A percentile compares a stretch with the other conserved stretches of the same genome.
These are phyloP conservation scores for Aquilaria yunnanensis DNA, from an alignment of 345 rosid species.

Conservation along the genomic window DNA sequence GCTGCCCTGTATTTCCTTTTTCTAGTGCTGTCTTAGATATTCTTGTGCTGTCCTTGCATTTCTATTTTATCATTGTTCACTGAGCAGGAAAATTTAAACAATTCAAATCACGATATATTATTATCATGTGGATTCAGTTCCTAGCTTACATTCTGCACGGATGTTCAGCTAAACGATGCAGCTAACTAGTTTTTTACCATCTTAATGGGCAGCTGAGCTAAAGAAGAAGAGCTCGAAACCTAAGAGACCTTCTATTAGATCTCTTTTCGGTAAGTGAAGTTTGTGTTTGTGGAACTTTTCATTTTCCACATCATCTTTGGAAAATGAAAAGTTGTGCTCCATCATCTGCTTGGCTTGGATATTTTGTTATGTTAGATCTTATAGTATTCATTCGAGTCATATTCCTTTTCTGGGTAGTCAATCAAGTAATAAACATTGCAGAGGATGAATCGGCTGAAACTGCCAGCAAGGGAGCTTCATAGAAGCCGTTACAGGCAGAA, in stretches of 20 bases:
- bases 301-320: too few relatives aligned
- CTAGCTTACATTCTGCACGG: not conserved
- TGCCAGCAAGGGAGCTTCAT: conserved; percentile 78
- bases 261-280: conserved; percentile 74
- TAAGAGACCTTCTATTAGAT: conserved; percentile 87
- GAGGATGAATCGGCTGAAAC: conserved; percentile 66
- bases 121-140: too few relatives aligned
- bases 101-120: too few relatives aligned
- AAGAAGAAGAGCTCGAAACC: conserved; percentile 84
- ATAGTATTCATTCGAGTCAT: not conserved
- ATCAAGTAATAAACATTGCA: conserved; percentile 20
- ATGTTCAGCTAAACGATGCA: not conserved
- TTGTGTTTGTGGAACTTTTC: too few relatives aligned
- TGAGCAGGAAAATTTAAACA: too few relatives aligned
- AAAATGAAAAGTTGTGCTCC: too few relatives aligned
- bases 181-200: conserved; percentile 3
- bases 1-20: too few relatives aligned
- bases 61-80: too few relatives aligned
- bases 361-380: too few relatives aligned
- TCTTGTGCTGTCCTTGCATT: too few relatives aligned
- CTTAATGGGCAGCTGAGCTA: conserved; percentile 52
- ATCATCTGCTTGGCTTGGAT: too few relatives aligned
- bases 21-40: too few relatives aligned
- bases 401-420: not conserved
- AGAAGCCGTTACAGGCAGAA: conserved; percentile 63